Conservation (phyloP, 768 basidiomycete species). For the Suillus discolor region DNA sequence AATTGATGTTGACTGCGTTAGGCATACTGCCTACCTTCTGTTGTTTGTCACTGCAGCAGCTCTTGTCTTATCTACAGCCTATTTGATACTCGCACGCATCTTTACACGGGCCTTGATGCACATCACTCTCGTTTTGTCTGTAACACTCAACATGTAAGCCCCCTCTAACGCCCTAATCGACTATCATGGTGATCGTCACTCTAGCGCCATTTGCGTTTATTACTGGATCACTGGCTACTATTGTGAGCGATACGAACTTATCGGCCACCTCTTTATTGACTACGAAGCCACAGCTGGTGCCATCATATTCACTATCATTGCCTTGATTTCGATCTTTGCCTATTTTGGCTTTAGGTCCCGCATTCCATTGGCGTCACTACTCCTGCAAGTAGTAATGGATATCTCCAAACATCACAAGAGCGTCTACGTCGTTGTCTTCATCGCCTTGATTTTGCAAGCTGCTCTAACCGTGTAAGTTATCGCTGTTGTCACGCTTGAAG, state of each 20-base stretch:
- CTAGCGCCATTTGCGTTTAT: constrained; percentile 72
- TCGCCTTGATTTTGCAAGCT: constrained; percentile 71
- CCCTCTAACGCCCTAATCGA: constrained; percentile 2
- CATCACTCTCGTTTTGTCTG: constrained; percentile 66
- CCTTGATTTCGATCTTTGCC: constrained; percentile 69
- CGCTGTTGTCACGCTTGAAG: neutral
- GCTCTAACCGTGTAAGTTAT: constrained; percentile 62
- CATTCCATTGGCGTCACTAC: constrained; percentile 77
- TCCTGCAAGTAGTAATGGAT: constrained; percentile 84
- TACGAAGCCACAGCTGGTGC: constrained; percentile 62
- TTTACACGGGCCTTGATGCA: constrained; percentile 82
- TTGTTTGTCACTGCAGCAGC: constrained; percentile 72
- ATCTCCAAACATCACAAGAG: constrained; percentile 80
- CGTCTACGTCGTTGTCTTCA: constrained; percentile 77
- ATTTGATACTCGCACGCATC: constrained; percentile 68
- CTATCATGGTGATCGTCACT: constrained; percentile 1
- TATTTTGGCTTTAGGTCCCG: constrained; percentile 74
- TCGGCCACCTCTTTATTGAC: constrained; percentile 18
- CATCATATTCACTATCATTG: constrained; percentile 82
- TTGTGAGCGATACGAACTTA: constrained; percentile 45
- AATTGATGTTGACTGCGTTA: constrained; percentile 23
- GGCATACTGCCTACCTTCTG: constrained; percentile 77
- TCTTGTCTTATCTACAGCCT: constrained; percentile 63
- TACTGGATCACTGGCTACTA: constrained; percentile 74
- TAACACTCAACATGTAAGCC: constrained; percentile 63